Base-by-base conservation (phyloP, 2,329 filamentous ascomycete species). In the Zymoseptoria tritici region DNA sequence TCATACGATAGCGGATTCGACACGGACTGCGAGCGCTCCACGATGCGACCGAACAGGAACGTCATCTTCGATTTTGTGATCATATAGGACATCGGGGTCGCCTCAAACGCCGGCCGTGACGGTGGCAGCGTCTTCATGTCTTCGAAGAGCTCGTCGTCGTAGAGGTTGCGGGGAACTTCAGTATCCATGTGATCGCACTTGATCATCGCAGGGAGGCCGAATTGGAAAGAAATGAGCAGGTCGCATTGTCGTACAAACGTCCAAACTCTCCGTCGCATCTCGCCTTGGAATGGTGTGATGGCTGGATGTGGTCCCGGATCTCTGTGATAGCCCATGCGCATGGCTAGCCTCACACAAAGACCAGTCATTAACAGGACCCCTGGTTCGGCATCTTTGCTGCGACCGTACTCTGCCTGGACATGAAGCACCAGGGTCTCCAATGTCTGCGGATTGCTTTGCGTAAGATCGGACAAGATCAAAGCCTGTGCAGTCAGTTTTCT, bases 351-450 rank as follows among this genome's bases (percentile, higher is more conserved):
- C 22, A 83, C 80, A 62, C 86, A 82, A 64, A 87, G 79, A 24
- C 83, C 81, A 1, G 81, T 79, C 61, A 86, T 75, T 24, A 87
- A 77, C 74, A 85, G 80, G 16, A 90, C 75, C 3, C 86, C 84
- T 26, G 87, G 76, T 68, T 92, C 89, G 4, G 88, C 85, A 71
- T 92, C 89, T 80, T 85, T 85, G 50, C 86, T 84, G 11, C 85
- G 83, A 8, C 85, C 85, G 68, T 89, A 88, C 71, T 93, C 89
- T 54, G 88, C 86, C 67, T 90, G 86, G 11, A 90, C 78, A 68
- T 92, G 90, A 29, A 92, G 78, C 52, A 91, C 78, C 72, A 92
- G 81, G 0, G 89, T 89, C 72, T 93, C 89, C n/a, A 92, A 81
- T 7, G 89, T 90, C 72, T 90, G 84, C 60, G 87, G 84, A 29